Base-by-base conservation (phyloP, 331 rosid genomes). In the Dryas integrifolia region DNA sequence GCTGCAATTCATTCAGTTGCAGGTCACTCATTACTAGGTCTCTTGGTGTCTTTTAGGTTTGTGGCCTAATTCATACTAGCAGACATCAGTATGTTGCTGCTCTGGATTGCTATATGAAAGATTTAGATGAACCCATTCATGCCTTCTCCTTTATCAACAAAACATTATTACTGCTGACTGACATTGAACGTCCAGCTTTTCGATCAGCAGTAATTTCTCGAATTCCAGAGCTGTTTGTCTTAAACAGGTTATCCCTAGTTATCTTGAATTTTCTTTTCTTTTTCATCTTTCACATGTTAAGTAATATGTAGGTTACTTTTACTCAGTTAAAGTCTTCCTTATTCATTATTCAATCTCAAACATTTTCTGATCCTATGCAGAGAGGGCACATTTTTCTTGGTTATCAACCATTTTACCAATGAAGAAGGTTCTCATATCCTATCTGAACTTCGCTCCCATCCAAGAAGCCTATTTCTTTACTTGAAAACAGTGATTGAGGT, bases 61-160 rank as follows among this genome's bases (percentile, higher is more conserved):
- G 96, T 86, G 97, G 96, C 55, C 80, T 95, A 65, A 95, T 95
- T 78, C 89, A 91, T 83, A 83, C 87, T 52, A 79, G 84, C 69
- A 80, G 89, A 69, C 85, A 77, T 46, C 89, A 89, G 77, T 79
- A 89, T 84, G 79, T 92, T 78, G 83, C 92, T 74, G 97, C 98
- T 70, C 63, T 95, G 85, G 97, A 91, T 77, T 86, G 96, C 89
- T 95, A 91, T 66, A 85, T 85, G 92, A 88, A 88, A 80, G 98
- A 87, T 82, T 81, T 74, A 59, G 85, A 87, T 65, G 97, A 91
- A 82, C 97, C 98, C 52, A 80, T 91, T 84, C 92, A 88, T 76
- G 89, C 93, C 67, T 95, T 95, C 84, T 84, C 90, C 83, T 91
- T 94, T 81, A 89, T 95, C 82, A 77, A 89, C 83, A 83, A 74